Base-by-base conservation (phyloP, 768 basidiomycete species). In the Tricholoma sp. region DNA sequence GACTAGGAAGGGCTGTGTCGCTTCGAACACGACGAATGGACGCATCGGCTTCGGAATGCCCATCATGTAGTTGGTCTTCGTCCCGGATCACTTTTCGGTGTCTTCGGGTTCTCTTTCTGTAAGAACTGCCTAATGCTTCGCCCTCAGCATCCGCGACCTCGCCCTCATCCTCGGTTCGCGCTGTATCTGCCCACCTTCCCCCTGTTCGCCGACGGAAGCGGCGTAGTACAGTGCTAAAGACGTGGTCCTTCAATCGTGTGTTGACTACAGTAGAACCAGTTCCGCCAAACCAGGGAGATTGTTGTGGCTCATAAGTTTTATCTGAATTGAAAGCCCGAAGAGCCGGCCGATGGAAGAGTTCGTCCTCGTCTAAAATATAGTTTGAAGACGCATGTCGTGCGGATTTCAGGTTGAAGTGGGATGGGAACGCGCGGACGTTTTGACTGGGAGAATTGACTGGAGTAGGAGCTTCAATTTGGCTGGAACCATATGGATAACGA, bases 201-300 rank as follows among this genome's bases (percentile, higher is more conserved):
- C 70, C 76, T 9, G 74, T 72, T 33, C 81, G 81, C 61, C 82
- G 81, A 37, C 81, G 79, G 56, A 93, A 82, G 56, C 90, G 79
- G 49, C 86, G 84, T 59, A 98, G 75, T 32, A 98, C 85, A 15
- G 91, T 89, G 58, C 84, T 89, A 67, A 99, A 96, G 47, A 99
- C 93, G 63, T 96, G 94, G 66, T 98, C 94, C 71, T 94, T 95
- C 56, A 99, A 76, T 68, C 84, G 91, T 37, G 89, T 93, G 70
- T 99, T 98, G 57, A 98, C 94, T 53, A 86, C 81, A 5, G 97
- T 98, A 12, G 90, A 92, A 1, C 96, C 96, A 2, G 88, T 90
- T 3, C 95, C 96, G 33, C 89, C 91, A 62, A 94, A 94, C 76
- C 80, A 81, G 47, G 79, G 79, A 11, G 77, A 75, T 17, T 76